Base-by-base conservation (phyloP, 495 filamentous ascomycete genomes). In the Lophiotrema nucula region DNA sequence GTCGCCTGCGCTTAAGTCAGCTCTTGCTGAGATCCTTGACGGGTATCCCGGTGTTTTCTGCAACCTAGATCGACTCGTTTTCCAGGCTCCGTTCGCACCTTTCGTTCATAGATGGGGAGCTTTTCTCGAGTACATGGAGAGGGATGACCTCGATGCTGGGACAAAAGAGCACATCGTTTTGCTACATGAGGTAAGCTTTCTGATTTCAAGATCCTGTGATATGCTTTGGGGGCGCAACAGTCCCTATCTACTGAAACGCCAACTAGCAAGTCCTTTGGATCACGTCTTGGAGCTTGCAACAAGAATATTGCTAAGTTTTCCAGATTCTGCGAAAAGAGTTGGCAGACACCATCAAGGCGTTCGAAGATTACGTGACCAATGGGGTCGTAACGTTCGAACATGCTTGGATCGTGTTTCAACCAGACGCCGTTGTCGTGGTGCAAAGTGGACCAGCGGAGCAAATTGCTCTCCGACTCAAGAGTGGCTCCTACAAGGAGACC, bases 11-110 rank as follows among this genome's bases (percentile, higher is more conserved):
- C 69, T 88, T 31, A 84, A 84, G 69, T 72, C 69, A 11, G 74
- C 80, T 26, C 72, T 88, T 0, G 72, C 70, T 19, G 72, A 74
- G 15, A 76, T 86, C 15, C 71, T 88, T 35, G 71, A 76, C 21
- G 80, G 77, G n/a, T 89, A 87, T 62, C 81, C 82, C 1, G 82
- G 85, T 22, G 76, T 88, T 11, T 84, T 83, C 0, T 75, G 80
- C 26, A 78, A 73, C n/a, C 67, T 88, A 13, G 71, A 80, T 46
- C 76, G 79, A 0, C 71, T 88, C 2, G 77, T 80, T 39, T 86
- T 88, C 64, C 67, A 68, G 18, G 73, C 71, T 0, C 83, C 82
- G 0, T 88, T 88, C 67, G 68, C 79, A 65, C 79, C 81, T 0
- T 79, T 88, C 33, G 78, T 88, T 26, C 81, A 88, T 69, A 77